Evolutionary conservation across 2,329 filamentous ascomycete genomes (phyloP).

Genomic region (Cladosporium sp.): DNA sequence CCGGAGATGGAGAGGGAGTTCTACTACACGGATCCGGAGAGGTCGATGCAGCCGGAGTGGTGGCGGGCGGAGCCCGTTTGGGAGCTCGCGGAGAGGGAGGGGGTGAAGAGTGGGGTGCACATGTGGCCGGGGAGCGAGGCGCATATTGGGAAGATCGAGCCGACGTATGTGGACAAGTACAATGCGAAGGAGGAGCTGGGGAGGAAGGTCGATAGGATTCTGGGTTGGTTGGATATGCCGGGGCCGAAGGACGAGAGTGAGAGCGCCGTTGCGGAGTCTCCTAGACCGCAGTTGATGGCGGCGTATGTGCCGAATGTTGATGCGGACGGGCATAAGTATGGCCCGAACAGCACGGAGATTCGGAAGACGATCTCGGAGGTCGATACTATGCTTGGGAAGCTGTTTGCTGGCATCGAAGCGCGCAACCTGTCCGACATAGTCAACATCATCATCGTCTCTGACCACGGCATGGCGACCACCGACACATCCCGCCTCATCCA

Average conservation of each 20-base stretch:
- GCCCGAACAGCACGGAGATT: slow-evolving; percentile 93
- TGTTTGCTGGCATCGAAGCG: slow-evolving; percentile 69
- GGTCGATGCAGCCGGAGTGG: slow-evolving; percentile 81
- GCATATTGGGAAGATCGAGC: slow-evolving; percentile 66
- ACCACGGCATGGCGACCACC: slow-evolving; percentile 97
- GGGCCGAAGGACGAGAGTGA: slow-evolving; percentile 54
- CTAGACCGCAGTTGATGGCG: slow-evolving; percentile 82
- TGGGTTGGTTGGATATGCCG: slow-evolving; percentile 79
- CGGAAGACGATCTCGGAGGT: slow-evolving; percentile 68
- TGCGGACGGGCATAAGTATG: slow-evolving; percentile 75
- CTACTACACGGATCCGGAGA: slow-evolving; percentile 70
- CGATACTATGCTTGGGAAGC: slow-evolving; percentile 70
- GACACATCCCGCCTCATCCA: slow-evolving; percentile 74
- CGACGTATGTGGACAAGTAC: slow-evolving; percentile 76
- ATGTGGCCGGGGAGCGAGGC: slow-evolving; percentile 99
- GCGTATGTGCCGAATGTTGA: slow-evolving; percentile 95
- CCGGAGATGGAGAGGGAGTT: slow-evolving; percentile 70
- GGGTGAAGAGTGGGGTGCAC: slow-evolving; percentile 74
- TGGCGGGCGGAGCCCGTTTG: slow-evolving; percentile 93
- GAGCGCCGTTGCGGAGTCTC: slow-evolving; percentile 33
- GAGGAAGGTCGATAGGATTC: slow-evolving; percentile 70
- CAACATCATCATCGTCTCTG: slow-evolving; percentile 92
- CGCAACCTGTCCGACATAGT: slow-evolving; percentile 85
- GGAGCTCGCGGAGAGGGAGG: slow-evolving; percentile 82
- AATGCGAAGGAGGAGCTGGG: slow-evolving; percentile 69